Base-by-base conservation (phyloP, 2,329 filamentous ascomycete genomes). In the Albifimbria verrucaria region DNA sequence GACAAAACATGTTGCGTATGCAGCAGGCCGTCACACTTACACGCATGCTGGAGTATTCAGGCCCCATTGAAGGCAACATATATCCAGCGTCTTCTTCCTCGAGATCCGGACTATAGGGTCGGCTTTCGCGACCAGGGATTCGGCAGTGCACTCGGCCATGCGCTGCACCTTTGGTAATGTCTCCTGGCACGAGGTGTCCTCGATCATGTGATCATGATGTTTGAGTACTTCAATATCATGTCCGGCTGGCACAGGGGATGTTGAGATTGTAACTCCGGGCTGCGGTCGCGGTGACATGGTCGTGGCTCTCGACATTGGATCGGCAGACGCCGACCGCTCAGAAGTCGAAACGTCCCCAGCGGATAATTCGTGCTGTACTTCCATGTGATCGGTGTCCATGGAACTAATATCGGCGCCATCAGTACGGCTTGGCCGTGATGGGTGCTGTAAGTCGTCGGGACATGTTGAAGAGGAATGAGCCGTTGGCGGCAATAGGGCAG, bases 251-350 rank as follows among this genome's bases (percentile, higher is more conserved):
- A 62, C 63, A 54, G 68, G 71, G 45, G 67, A 70, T 51, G 68
- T 68, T 53, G 67, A 60, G 55, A 61, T 61, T 25, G 69, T 71
- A 22, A 57, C 58, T 39, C 58, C 65, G 10, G 70, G 68, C 32
- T 68, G 70, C n/a, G 74, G 69, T 9, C 65, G 65, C 17, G 75
- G 76, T 4, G 77, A 77, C 64, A 74, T 68, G 47, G 74, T 76
- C 6, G 70, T 68, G n/a, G 72, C 70, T 56, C 70, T 63, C 49
- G 75, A 70, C 17, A 69, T 68, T 24, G 65, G 57, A 4, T 61
- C 63, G 32, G 61, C 57, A 7, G 68, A 64, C 49, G 60, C 50
- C 20, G 57, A 63, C 21, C 62, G 59, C 6, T 64, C 62, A 22
- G 60, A 57, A 52, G 63, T 58, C 28, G 62, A 51, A 49, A 60